A percentile compares a stretch with the other conserved stretches of the same genome.
phyloP scores from a whole-genome alignment of 1,284 basidiomycete species.

The Microbotryomycetes sp. region DNA sequence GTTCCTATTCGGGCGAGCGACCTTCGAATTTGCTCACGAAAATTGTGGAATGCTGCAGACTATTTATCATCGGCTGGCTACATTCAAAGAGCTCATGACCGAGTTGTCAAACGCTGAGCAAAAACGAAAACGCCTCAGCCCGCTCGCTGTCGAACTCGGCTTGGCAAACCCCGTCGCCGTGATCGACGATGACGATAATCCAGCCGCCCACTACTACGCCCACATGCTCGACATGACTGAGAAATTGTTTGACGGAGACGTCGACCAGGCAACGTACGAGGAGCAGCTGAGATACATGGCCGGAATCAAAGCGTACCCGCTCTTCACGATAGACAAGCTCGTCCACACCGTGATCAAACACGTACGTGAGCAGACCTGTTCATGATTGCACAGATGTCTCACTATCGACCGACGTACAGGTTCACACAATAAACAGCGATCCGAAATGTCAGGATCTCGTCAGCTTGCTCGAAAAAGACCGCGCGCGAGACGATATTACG shows the following conservation, averaged over 20 bases:
- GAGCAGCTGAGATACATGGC: slow-evolving; percentile 97
- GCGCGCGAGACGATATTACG: slow-evolving; percentile 52
- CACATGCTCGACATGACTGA: slow-evolving; percentile 85
- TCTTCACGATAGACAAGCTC: slow-evolving; percentile 41
- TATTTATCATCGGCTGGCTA: slow-evolving; percentile 71
- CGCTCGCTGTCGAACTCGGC: slow-evolving; percentile 50
- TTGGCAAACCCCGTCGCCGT: slow-evolving; percentile 28
- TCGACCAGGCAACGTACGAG: slow-evolving; percentile 87
- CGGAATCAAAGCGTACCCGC: slow-evolving; percentile 70
- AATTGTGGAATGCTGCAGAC: slow-evolving; percentile 48
- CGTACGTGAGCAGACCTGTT: slow-evolving; percentile 10
- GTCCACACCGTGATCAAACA: slow-evolving; percentile 32
- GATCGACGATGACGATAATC: slow-evolving; percentile 44
- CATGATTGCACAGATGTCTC: neutral
- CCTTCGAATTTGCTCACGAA: neutral
- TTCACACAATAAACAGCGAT: slow-evolving; percentile 71
- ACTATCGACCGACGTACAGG: slow-evolving; percentile 43
- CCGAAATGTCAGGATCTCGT: slow-evolving; percentile 75
- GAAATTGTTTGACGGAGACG: slow-evolving; percentile 84
- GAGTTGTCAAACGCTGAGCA: slow-evolving; percentile 41
- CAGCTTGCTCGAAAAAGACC: slow-evolving; percentile 68
- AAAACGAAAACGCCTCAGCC: slow-evolving; percentile 45
- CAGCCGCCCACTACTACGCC: slow-evolving; percentile 66
- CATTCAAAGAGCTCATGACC: slow-evolving; percentile 64
- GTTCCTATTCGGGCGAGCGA: slow-evolving; percentile 33